Base-by-base conservation (phyloP, 768 basidiomycete genomes). In the Ramaria sp. region DNA sequence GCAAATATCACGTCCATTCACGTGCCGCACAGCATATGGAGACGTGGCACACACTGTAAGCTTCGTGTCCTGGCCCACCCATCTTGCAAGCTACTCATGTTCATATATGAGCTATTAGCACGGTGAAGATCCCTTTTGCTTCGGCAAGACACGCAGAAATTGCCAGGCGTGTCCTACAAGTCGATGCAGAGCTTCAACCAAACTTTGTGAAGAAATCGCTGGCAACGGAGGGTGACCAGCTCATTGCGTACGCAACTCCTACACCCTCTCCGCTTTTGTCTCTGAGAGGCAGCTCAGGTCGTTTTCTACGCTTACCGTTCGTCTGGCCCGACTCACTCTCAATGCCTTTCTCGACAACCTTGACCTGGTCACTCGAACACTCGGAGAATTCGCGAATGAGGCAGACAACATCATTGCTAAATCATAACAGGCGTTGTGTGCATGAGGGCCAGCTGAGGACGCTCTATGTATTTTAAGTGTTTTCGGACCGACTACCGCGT, bases 301-400 rank as follows among this genome's bases (percentile, higher is more conserved):
- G 13, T 88, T 87, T 69, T 78, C 76, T 22, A 89, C 88, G 0
- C 71, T 90, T 54, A 96, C 92, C 0, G 75, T 94, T 59, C 83
- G 93, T 37, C 72, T 95, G n/a, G 84, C 90, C 3, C 80, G 93
- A 56, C 75, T 96, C 49, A 81, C 86, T 0, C 75, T 87, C 50
- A 96, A 96, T 63, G 84, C 83, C 13, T 94, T 89, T 70, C 75
- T 96, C 48, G 92, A 95, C 66, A 93, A 92, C 63, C 77, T 92
- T 33, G 90, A 94, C 66, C 76, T 96, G 37, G 81, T 94, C 49
- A 77, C 85, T 12, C 82, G 88, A 41, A 94, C 91, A 19, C 75
- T 96, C 59, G 79, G 80, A 48, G 82, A 84, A 60, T 95, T 93
- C 68, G 84, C 83, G 11, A 81, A 84, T 54, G 81, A 84, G 57